Evolutionary conservation across 1,284 basidiomycete genomes (phyloP).

Genomic region (Rhodotorula mucilaginosa): DNA sequence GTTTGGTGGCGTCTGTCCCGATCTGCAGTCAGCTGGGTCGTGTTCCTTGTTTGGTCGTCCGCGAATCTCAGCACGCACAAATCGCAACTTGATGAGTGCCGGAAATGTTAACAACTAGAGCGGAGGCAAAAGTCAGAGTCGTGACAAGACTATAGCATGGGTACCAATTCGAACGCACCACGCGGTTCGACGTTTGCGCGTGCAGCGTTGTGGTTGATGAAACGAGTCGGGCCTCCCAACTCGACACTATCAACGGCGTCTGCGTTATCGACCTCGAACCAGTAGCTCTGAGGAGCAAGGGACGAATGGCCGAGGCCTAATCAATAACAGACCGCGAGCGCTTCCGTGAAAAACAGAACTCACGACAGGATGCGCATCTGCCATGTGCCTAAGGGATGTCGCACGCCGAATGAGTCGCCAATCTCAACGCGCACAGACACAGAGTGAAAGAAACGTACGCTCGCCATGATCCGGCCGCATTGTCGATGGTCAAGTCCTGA

Average conservation of each 20-base stretch:
- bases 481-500: neutral
- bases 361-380: neutral
- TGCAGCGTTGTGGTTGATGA: constrained; percentile 9
- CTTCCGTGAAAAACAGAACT: neutral
- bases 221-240: constrained; percentile 2
- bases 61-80: neutral
- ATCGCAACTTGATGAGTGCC: constrained; percentile 18
- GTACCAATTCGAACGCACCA: neutral
- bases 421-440: neutral
- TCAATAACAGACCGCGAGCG: neutral
- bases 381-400: neutral
- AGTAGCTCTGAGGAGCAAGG: neutral
- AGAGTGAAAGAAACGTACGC: neutral
- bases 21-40: no score
- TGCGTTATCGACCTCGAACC: constrained; percentile 8
- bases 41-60: neutral
- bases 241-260: constrained; percentile 7
- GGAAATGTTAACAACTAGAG: constrained; percentile 6
- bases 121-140: neutral
- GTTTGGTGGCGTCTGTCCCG: neutral
- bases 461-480: neutral
- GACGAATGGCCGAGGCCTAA: no score
- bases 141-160: neutral
- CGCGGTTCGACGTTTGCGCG: neutral
- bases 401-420: neutral